Evolutionary conservation across 2,329 filamentous ascomycete genomes (phyloP).

Genomic region (Hirsutella thompsonii): DNA sequence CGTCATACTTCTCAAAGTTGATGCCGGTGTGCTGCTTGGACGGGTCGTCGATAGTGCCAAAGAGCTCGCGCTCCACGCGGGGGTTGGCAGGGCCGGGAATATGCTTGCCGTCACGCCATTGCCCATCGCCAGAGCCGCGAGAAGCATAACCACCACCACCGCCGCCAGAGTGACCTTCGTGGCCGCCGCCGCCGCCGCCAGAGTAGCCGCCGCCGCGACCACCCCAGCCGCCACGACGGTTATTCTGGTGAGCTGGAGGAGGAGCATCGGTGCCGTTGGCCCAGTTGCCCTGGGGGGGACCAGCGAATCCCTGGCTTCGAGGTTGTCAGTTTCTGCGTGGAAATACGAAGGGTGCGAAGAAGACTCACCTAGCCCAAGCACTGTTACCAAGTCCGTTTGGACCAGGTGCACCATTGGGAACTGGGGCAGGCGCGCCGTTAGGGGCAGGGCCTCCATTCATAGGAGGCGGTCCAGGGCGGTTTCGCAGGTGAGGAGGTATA

Average conservation of each 20-base stretch:
- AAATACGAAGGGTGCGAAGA: not conserved
- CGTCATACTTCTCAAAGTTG: slow-evolving; percentile 99
- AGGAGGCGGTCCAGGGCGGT: slow-evolving; percentile 18
- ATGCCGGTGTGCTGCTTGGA: slow-evolving; percentile 95
- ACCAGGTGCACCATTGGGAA: slow-evolving; percentile 17
- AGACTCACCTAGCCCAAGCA: slow-evolving; percentile 37
- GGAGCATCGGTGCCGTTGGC: slow-evolving; percentile 11
- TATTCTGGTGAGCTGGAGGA: slow-evolving; percentile 10
- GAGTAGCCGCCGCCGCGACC: slow-evolving; percentile 23
- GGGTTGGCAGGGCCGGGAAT: slow-evolving; percentile 78
- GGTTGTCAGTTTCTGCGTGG: not conserved
- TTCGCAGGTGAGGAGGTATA: slow-evolving; percentile 75
- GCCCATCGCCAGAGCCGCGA: slow-evolving; percentile 83
- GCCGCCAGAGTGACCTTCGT: slow-evolving; percentile 40
- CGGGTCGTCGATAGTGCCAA: slow-evolving; percentile 81
- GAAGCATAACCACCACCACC: slow-evolving; percentile 43
- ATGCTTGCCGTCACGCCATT: slow-evolving; percentile 97
- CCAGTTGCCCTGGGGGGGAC: slow-evolving; percentile 19
- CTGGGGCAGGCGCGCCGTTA: not conserved
- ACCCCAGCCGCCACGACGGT: slow-evolving; percentile 20
- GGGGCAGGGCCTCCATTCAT: slow-evolving; percentile 7
- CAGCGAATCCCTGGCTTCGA: slow-evolving; percentile 15
- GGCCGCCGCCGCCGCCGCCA: slow-evolving; percentile 23
- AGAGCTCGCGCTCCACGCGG: slow-evolving; percentile 88
- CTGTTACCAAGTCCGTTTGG: slow-evolving; percentile 28